A percentile compares a stretch with the other conserved stretches of the same genome.
Evolutionary conservation across 1,284 basidiomycete species (phyloP).

Genomic region (Ganoderma sp.): DNA sequence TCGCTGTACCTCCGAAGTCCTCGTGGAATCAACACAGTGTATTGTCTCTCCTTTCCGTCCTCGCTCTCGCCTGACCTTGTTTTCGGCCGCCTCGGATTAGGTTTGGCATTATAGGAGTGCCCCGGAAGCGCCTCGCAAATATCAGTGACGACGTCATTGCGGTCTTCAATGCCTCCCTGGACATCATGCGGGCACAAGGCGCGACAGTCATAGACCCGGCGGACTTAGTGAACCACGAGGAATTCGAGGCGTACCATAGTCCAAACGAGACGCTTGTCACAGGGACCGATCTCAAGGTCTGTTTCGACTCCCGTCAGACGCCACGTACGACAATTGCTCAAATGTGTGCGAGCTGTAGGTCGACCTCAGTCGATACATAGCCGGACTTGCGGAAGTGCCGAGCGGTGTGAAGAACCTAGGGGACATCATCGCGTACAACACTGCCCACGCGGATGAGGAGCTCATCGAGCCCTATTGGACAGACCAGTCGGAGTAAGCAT

Average conservation of each 20-base stretch:
- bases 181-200: constrained; percentile 45
- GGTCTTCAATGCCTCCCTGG: constrained; percentile 48
- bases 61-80: too few species aligned
- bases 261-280: constrained; percentile 43
- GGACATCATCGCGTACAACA: constrained; percentile 51
- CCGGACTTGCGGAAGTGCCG: constrained; percentile 42
- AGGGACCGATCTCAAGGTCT: constrained; percentile 50
- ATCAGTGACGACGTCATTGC: constrained; percentile 36
- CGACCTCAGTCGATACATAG: constrained; percentile 44
- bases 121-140: constrained; percentile 39
- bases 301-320: not conserved
- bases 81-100: too few species aligned
- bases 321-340: not conserved
- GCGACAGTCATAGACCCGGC: constrained; percentile 51
- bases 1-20: too few species aligned
- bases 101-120: constrained; percentile 37
- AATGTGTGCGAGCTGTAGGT: constrained; percentile 32
- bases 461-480: constrained; percentile 47
- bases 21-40: too few species aligned
- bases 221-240: constrained; percentile 45
- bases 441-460: constrained; percentile 48
- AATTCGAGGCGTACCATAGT: constrained; percentile 36
- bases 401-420: constrained; percentile 45
- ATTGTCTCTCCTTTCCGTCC: too few species aligned
- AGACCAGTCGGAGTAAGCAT: constrained; percentile 46